Evolutionary conservation across 192 early-diverging fungal species (phyloP).

Genomic region (Spizellomyces punctatus): DNA sequence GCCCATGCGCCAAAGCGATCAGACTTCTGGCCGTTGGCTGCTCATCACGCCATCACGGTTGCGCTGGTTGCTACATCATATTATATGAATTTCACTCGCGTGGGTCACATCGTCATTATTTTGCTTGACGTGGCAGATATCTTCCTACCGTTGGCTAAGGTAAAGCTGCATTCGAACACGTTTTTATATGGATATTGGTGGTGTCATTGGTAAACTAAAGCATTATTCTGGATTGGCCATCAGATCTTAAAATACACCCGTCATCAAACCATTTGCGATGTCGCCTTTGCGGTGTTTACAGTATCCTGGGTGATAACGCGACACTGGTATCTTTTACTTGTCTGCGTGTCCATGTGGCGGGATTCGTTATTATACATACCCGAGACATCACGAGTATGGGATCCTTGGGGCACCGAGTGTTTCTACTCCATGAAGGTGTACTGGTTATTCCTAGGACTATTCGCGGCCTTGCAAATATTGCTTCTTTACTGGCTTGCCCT

Average conservation of each 20-base stretch:
- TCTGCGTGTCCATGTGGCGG: constrained; percentile 8
- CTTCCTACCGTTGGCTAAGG: constrained; percentile 74
- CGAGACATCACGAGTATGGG: constrained; percentile 17
- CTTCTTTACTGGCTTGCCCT: constrained; percentile 79
- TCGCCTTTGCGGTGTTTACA: constrained; percentile 74
- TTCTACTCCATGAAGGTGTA: constrained; percentile 29
- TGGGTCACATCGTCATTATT: constrained; percentile 78
- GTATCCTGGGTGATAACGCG: constrained; percentile 77
- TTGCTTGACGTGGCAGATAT: constrained; percentile 83
- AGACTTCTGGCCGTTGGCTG: constrained; percentile 13
- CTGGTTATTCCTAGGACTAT: constrained; percentile 49
- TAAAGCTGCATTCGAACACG: constrained; percentile 15
- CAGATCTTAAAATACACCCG: constrained; percentile 68
- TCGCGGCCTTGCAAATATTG: constrained; percentile 66
- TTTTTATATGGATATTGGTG: not conserved
- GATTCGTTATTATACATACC: constrained; percentile 56
- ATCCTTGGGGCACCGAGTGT: constrained; percentile 19
- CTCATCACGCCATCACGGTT: constrained; percentile 79
- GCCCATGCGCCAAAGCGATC: constrained; percentile 5
- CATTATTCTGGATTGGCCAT: not conserved
- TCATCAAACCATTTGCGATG: constrained; percentile 62
- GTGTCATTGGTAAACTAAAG: too few species aligned
- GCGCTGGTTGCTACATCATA: constrained; percentile 67
- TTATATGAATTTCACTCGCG: constrained; percentile 68
- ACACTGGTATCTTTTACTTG: constrained; percentile 44